Evolutionary conservation across 768 basidiomycete genomes (phyloP), one percentile per base, ranked within the genome.

Genomic region (Boletus sensibilis): DNA sequence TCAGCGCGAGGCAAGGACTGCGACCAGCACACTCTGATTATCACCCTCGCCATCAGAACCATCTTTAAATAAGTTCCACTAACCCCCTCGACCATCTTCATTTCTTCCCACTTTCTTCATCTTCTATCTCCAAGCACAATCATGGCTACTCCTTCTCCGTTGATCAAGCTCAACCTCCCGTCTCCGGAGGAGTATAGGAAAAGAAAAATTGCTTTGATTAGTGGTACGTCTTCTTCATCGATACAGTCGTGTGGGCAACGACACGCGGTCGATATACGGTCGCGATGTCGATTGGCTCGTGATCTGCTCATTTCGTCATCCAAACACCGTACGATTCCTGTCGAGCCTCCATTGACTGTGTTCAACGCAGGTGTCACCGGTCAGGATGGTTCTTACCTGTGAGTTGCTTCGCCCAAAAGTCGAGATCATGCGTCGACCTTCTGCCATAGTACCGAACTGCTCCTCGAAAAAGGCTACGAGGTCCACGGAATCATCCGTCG

Each of bases 401-500:
- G 74, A 71, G 91, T 75, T 60, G 20, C 33, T n/a, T 31, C 2
- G 8, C 11, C 16, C 42, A 0, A 13, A 34, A 2, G 10, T 20
- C 63, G 25, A 31, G 31, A 54, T 23, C 55, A 38, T 37, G 13
- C 33, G 38, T 37, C 62, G 46, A 61, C 41, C 42, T 38, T 29
- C 35, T 58, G 10, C 7, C 55, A 49, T 59, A 93, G 92, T 49
- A 88, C 91, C 23, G 93, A 95, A 71, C 76, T 95, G 25, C 78
- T 96, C 58, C 75, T 96, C 52, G 79, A 79, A 50, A 94, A 95
- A 71, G 94, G 94, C 20, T 96, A 96, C 69, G 82, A 92, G 59
- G 94, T 96, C 4, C 94, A 96, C 65, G 94, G 91, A 40, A 94
- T 97, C 76, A 97, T 98, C 65, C 90, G 95, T 64, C 90, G 95